Evolutionary conservation across 176 grass and related monocot genomes (phyloP), one percentile per base, ranked within the genome.

Genomic region (Bothriochloa decipiens): DNA sequence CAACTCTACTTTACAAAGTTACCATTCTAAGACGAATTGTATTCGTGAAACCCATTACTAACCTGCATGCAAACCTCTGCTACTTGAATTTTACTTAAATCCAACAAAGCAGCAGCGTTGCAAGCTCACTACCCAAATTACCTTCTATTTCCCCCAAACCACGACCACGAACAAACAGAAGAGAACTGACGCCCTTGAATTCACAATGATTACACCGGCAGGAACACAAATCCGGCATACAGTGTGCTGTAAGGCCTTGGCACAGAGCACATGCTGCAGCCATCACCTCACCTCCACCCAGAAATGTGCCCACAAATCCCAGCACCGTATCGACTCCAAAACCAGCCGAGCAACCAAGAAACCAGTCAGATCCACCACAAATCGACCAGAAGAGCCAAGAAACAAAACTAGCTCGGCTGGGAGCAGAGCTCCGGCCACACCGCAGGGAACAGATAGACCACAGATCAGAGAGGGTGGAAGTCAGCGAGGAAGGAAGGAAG

Each of bases 281-380:
- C 45, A 32, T 33, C 65, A 42, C 49, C 87, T 25, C 77, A 77
- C 72, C 61, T 52, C 52, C 65, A 39, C 64, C 71, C 82, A 81
- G 45, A 81, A 90, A 90, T 90, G 88, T 74, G 68, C 61, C 58
- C 47, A 32, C 74, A 78, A 78, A 83, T 90, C 68, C 22, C 67
- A 18, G 68, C 68, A 20, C 17, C 68, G 25, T 41, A 79, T 75
- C 61, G 74, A 41, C 61, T 65, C 49, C 36, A 36, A 72, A 83
- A 37, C 12, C 26, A 52, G 75, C 4, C 8, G 57, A 46, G 27
- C 32, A 68, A 15, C 68, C 68, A 79, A 75, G 28, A 70, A 79
- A 62, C 49, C 18, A 22, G 9, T 2, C 75, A 79, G 88, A 90
- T 90, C 80, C 89, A 70, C 64, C 63, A 20, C 63, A 50, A 70